Evolutionary conservation across 2,329 filamentous ascomycete species (phyloP).

Genomic region (Dothideomycetidae sp.): DNA sequence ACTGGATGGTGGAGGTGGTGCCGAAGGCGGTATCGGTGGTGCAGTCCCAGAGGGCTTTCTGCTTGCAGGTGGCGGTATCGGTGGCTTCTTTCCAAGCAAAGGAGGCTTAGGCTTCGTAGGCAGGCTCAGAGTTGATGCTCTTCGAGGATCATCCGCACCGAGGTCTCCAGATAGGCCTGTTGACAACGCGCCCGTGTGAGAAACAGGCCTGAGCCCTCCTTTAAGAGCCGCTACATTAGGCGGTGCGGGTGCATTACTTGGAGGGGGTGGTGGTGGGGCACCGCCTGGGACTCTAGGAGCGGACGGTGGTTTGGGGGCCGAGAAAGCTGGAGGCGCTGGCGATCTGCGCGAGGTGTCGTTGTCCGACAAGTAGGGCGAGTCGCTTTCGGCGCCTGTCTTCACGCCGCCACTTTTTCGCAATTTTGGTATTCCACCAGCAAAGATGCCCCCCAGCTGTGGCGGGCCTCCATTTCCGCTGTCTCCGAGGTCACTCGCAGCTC

Average conservation of each 20-base stretch:
- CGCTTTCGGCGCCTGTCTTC: constrained; percentile 44
- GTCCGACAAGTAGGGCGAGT: constrained; percentile 67
- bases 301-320: constrained; percentile 34
- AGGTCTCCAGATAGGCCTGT: constrained; percentile 28
- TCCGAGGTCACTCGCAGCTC: constrained; percentile 68
- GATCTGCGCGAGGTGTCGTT: constrained; percentile 41
- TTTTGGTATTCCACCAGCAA: constrained; percentile 92
- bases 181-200: constrained; percentile 44
- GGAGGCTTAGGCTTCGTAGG: constrained; percentile 50
- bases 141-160: constrained; percentile 4
- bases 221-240: constrained; percentile 41
- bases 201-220: constrained; percentile 40
- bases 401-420: constrained; percentile 69
- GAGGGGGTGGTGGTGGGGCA: constrained; percentile 39
- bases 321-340: constrained; percentile 22
- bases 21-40: constrained; percentile 20
- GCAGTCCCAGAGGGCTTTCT: constrained; percentile 43
- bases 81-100: constrained; percentile 62
- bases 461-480: constrained; percentile 40
- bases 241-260: constrained; percentile 33
- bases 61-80: constrained; percentile 41
- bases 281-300: constrained; percentile 26
- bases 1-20: constrained; percentile 25
- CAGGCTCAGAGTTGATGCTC: constrained; percentile 4
- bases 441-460: constrained; percentile 74